Evolutionary conservation across 768 basidiomycete species (phyloP).

Genomic region (Rhodosporidiobolus odoratus): DNA sequence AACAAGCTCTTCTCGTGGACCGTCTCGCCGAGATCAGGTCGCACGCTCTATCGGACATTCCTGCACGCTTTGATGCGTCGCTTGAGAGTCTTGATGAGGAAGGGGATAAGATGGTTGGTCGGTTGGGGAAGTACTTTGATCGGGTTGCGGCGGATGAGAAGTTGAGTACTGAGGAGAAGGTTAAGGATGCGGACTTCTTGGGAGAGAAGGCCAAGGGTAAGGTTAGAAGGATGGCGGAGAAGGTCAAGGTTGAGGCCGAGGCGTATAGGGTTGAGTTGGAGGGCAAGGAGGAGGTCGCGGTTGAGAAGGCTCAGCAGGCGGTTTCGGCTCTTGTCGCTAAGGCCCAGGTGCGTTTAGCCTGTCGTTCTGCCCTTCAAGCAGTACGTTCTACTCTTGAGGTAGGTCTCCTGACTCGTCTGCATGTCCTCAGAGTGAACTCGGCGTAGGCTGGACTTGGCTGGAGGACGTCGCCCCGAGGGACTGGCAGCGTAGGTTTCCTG

Average conservation of each 20-base stretch:
- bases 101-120: slow-evolving; percentile 38
- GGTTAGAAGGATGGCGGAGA: slow-evolving; percentile 15
- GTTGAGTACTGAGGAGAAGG: slow-evolving; percentile 30
- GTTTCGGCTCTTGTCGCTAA: slow-evolving; percentile 29
- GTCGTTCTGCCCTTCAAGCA: background rate
- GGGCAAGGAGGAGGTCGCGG: slow-evolving; percentile 25
- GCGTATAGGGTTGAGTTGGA: slow-evolving; percentile 20
- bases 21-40: slow-evolving; percentile 35
- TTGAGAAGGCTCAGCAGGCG: slow-evolving; percentile 28
- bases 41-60: slow-evolving; percentile 35
- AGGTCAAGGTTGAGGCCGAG: slow-evolving; percentile 26
- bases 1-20: slow-evolving; percentile 34
- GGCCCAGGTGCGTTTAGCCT: slow-evolving; percentile 24
- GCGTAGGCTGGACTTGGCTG: slow-evolving; percentile 38
- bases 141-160: slow-evolving; percentile 26
- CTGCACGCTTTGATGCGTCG: slow-evolving; percentile 30
- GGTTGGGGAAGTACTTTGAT: slow-evolving; percentile 36
- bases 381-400: no score
- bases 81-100: slow-evolving; percentile 36
- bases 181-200: slow-evolving; percentile 18
- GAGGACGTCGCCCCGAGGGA: slow-evolving; percentile 39
- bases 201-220: slow-evolving; percentile 19
- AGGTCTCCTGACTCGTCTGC: background rate
- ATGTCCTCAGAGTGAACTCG: slow-evolving; percentile 33
- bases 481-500: slow-evolving; percentile 35